Evolutionary conservation across 441 rosid genomes (phyloP), one percentile per base, ranked within the genome.

Genomic region (Adansonia gregorii): DNA sequence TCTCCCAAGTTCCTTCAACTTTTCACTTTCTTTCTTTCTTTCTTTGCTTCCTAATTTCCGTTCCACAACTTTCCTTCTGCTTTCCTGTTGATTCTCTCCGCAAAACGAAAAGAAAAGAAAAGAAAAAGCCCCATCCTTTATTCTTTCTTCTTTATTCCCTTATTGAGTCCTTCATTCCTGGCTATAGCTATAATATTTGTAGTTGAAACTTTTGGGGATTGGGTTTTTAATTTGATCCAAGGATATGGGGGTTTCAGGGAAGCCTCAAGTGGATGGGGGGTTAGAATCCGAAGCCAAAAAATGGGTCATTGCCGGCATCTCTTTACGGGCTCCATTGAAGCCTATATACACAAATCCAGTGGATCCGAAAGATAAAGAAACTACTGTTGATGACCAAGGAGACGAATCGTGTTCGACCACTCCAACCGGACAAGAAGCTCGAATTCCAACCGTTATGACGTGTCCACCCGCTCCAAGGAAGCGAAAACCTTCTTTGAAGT

Each of bases 381-480:
- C 11, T 20, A 67, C 10, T 27, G 41, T 63, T 24, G 54, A 22
- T 7, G 81, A 48, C 12, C 85, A 76, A 10, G 86, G 77, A n/a
- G 88, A 84, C 35, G 81, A 80, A 72, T 48, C 58, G 8, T 78
- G 80, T 77, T 89, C 94, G 14, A 87, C 90, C 4, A 94, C 98
- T 17, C 98, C 98, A 0, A 91, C 90, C 3, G 83, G 84, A 0
- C 85, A 85, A 60, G 93, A 89, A 46, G 82, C 94, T 0, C 89
- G 91, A 82, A 94, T 91, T 51, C 89, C 97, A 6, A 52, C 77
- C 8, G 76, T 56, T 58, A 58, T 78, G 31, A 74, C 86, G 20
- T 92, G 97, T 66, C 97, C 98, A 14, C 89, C 93, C 17, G 87
- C 98, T 15, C 98, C 97, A 1, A 89, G 86, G 91, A 94, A 94